Evolutionary conservation across 2,329 filamentous ascomycete species (phyloP).

Genomic region (Paracamarosporium sp.): DNA sequence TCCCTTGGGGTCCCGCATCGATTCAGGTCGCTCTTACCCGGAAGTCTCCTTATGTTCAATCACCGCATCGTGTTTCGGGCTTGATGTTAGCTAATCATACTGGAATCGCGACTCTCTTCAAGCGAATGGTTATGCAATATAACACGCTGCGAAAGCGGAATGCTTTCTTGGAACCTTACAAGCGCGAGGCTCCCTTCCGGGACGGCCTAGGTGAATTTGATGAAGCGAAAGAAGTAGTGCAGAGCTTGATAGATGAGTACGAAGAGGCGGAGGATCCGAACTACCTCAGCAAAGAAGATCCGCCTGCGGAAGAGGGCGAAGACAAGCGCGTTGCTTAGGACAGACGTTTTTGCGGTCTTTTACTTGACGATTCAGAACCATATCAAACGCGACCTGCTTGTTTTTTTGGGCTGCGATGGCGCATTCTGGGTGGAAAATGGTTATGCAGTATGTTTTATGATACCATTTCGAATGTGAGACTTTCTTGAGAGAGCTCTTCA

Average conservation of each 20-base stretch:
- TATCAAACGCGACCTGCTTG: not conserved
- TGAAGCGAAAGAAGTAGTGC: conserved; percentile 88
- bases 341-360: not conserved
- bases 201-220: conserved; percentile 95
- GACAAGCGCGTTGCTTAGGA: conserved; percentile 34
- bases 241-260: conserved; percentile 91
- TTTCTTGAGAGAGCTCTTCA: not conserved
- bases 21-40: conserved; percentile 98
- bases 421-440: not conserved
- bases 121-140: conserved; percentile 90
- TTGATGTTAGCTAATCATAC: conserved; percentile 99
- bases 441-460: conserved; percentile 5
- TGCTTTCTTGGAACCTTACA: conserved; percentile 95
- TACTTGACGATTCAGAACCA: not conserved
- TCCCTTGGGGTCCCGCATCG: conserved; percentile 96
- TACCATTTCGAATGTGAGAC: conserved; percentile 4
- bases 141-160: conserved; percentile 95
- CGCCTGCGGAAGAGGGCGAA: conserved; percentile 44
- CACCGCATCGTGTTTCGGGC: conserved; percentile 92
- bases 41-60: conserved; percentile 93
- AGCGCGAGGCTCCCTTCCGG: conserved; percentile 90
- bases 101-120: conserved; percentile 95
- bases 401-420: conserved; percentile 1
- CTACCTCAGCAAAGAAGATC: conserved; percentile 78
- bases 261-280: conserved; percentile 91